Conservation (phyloP, 495 filamentous ascomycete genomes). For the Achaetomiella virescens region DNA sequence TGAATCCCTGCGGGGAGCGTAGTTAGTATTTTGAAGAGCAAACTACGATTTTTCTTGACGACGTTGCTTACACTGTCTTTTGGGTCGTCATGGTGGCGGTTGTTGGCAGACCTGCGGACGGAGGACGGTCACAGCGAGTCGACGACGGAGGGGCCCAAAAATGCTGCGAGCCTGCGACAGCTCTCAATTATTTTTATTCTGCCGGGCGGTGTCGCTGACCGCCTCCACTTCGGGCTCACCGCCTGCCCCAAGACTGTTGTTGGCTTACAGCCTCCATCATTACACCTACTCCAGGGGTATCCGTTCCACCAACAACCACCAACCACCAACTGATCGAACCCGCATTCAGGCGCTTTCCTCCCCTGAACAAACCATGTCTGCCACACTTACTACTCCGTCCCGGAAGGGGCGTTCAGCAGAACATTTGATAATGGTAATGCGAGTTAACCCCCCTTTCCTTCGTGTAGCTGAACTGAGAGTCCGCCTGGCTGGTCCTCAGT, state of each 20-base stretch:
- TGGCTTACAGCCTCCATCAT: neutral
- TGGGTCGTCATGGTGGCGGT: slow-evolving; percentile 40
- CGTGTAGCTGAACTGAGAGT: too few species aligned
- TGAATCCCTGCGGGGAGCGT: slow-evolving; percentile 59
- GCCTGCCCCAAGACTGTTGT: neutral
- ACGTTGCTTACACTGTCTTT: slow-evolving; percentile 51
- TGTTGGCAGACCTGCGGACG: slow-evolving; percentile 9
- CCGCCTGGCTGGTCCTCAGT: slow-evolving; percentile 2
- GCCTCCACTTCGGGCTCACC: neutral
- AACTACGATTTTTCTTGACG: neutral
- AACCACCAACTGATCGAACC: neutral
- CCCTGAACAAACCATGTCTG: too few species aligned
- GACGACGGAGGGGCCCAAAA: slow-evolving; percentile 20
- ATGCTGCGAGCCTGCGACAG: slow-evolving; percentile 2
- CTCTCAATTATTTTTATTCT: slow-evolving; percentile 29
- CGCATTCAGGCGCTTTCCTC: too few species aligned
- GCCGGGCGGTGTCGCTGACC: slow-evolving; percentile 24
- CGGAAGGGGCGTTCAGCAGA: too few species aligned
- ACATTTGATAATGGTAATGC: neutral
- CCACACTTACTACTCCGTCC: too few species aligned
- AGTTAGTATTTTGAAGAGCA: neutral
- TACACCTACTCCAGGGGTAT: neutral
- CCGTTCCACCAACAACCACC: neutral
- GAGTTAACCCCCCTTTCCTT: too few species aligned
- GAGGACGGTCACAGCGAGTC: neutral